Percentiles rank a stretch among this genome's conserved stretches.
These are phyloP conservation scores for Melampsora americana DNA, from an alignment of 1,284 basidiomycete genomes.

Conservation along the genomic window DNA sequence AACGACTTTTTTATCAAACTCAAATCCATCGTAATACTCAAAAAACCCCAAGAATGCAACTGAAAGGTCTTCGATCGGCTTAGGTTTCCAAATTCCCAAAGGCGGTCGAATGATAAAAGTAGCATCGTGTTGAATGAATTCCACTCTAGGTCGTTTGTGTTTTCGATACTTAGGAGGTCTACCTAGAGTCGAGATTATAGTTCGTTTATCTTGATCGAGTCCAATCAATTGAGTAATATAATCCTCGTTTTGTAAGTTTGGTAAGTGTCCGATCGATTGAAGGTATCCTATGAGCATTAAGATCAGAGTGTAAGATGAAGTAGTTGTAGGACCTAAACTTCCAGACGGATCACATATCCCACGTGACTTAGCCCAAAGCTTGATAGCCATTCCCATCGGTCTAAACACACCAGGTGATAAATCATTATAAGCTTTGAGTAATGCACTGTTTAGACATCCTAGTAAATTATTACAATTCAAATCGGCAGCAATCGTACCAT, in stretches of 20 bases:
- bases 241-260: slow-evolving; percentile 25
- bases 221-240: background rate
- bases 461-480: slow-evolving; percentile 34
- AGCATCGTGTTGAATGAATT: background rate
- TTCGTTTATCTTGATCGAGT: background rate
- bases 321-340: slow-evolving; percentile 7
- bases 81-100: background rate
- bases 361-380: slow-evolving; percentile 33
- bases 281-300: slow-evolving; percentile 31
- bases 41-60: background rate
- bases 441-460: slow-evolving; percentile 14
- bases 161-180: background rate
- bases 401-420: slow-evolving; percentile 21
- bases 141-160: background rate
- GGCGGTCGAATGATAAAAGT: background rate
- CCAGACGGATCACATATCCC: slow-evolving; percentile 39
- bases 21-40: background rate
- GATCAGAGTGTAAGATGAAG: slow-evolving; percentile 28
- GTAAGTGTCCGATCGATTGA: slow-evolving; percentile 24
- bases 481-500: slow-evolving; percentile 13
- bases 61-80: background rate
- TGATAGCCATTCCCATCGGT: slow-evolving; percentile 20
- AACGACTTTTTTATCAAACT: background rate
- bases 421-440: slow-evolving; percentile 19
- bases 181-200: background rate